Evolutionary conservation across 1,139 yeast genomes (phyloP).

Genomic region (Kodamaea plutei): DNA sequence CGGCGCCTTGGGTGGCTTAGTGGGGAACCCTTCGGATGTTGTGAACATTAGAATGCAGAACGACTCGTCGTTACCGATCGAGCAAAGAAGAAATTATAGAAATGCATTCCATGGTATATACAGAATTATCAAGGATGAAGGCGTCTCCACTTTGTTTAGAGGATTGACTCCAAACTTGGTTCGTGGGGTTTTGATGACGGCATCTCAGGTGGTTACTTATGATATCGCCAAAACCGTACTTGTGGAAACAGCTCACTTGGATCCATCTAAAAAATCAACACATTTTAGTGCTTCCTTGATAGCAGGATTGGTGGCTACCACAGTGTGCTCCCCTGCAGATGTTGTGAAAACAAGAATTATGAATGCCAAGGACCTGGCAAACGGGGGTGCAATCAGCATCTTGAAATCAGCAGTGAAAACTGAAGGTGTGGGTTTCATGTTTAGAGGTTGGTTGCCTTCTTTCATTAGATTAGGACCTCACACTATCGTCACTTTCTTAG

Average conservation of each 20-base stretch:
- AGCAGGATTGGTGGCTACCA: constrained; percentile 85
- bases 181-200: constrained; percentile 85
- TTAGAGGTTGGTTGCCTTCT: constrained; percentile 89
- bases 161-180: constrained; percentile 76
- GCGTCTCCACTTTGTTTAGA: constrained; percentile 56
- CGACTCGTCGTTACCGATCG: constrained; percentile 65
- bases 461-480: constrained; percentile 87
- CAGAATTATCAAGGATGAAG: constrained; percentile 61
- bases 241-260: constrained; percentile 47
- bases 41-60: constrained; percentile 91
- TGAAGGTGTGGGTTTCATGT: constrained; percentile 78
- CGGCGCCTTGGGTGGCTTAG: constrained; percentile 79
- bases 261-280: constrained; percentile 61
- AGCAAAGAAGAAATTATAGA: constrained; percentile 66
- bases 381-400: constrained; percentile 47
- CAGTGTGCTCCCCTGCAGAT: constrained; percentile 89
- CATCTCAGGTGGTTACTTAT: constrained; percentile 86
- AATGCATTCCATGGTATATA: constrained; percentile 75
- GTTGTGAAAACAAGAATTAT: constrained; percentile 85
- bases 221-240: constrained; percentile 67
- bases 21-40: constrained; percentile 86
- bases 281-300: constrained; percentile 74
- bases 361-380: constrained; percentile 55
- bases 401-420: constrained; percentile 52
- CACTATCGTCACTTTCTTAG: constrained; percentile 80